Conservation (phyloP, 257 asterid species). For the Capsicum chinense region DNA sequence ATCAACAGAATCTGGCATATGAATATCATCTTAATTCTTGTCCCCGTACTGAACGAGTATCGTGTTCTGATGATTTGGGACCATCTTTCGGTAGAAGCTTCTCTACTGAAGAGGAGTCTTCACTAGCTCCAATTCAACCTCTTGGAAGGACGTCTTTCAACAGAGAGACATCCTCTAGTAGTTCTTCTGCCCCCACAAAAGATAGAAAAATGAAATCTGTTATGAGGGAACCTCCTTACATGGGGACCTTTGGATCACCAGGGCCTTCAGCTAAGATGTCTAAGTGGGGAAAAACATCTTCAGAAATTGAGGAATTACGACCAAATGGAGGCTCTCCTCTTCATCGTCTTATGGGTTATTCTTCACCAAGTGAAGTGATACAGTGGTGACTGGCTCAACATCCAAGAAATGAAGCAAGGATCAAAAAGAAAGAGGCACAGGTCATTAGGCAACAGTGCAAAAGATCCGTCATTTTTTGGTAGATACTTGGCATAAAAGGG, state of each 20-base stretch:
- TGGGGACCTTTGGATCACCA: constrained; percentile 36
- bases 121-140: constrained; percentile 37
- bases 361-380: constrained; percentile 65
- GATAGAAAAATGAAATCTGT: constrained; percentile 65
- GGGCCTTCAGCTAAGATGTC: constrained; percentile 50
- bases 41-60: constrained; percentile 48
- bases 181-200: constrained; percentile 37
- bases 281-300: constrained; percentile 40
- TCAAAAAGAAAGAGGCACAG: background rate
- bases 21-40: constrained; percentile 37
- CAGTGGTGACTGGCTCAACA: constrained; percentile 21
- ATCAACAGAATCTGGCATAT: constrained; percentile 38
- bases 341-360: constrained; percentile 89
- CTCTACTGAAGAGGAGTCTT: constrained; percentile 59
- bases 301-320: constrained; percentile 60
- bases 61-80: constrained; percentile 58
- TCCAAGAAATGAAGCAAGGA: constrained; percentile 33
- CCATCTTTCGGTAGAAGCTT: constrained; percentile 53
- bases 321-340: constrained; percentile 58
- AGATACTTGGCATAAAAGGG: constrained; percentile 9
- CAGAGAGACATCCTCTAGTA: constrained; percentile 42
- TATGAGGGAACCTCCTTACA: constrained; percentile 32
- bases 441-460: background rate
- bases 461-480: background rate
- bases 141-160: constrained; percentile 38